These are phyloP conservation scores for Limnomonas spitsbergensis DNA, from an alignment of 139 green algal genomes.

Conservation along the genomic window DNA sequence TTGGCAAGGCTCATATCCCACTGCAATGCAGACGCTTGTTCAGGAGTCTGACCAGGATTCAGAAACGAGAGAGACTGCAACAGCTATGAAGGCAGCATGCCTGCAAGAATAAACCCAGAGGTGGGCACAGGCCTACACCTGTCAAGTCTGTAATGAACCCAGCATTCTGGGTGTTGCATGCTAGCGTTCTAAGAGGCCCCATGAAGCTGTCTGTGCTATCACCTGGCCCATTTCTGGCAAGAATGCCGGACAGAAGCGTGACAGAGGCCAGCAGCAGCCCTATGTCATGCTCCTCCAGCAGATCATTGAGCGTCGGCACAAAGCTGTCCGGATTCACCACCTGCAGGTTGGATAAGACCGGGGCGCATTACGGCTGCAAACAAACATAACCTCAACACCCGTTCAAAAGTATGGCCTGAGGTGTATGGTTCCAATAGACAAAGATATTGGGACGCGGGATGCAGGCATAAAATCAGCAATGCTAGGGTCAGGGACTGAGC, in stretches of 20 bases:
- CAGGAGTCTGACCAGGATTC: neutral
- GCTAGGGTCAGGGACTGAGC: too few species aligned
- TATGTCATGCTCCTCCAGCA: slow-evolving; percentile 91
- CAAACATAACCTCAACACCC: slow-evolving; percentile 28
- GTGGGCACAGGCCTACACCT: neutral
- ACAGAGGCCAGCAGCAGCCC: slow-evolving; percentile 80
- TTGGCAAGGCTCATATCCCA: slow-evolving; percentile 82
- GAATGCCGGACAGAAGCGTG: slow-evolving; percentile 84
- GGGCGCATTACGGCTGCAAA: too few species aligned
- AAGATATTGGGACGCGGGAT: too few species aligned
- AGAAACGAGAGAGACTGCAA: neutral
- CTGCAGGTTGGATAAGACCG: too few species aligned
- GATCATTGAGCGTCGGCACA: slow-evolving; percentile 43
- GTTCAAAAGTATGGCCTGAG: too few species aligned
- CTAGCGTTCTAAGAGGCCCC: too few species aligned
- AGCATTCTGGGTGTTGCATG: too few species aligned
- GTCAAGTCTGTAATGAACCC: neutral
- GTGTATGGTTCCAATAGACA: too few species aligned
- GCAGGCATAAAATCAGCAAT: too few species aligned
- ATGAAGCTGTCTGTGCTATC: too few species aligned
- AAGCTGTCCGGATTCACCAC: slow-evolving; percentile 60
- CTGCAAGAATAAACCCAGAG: too few species aligned
- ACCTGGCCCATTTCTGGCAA: slow-evolving; percentile 54
- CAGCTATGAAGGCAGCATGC: too few species aligned
- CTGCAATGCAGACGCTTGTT: slow-evolving; percentile 24